Evolutionary conservation across 2,329 filamentous ascomycete genomes (phyloP), one percentile per base, ranked within the genome.

Genomic region (Calonectria hawksworthii): DNA sequence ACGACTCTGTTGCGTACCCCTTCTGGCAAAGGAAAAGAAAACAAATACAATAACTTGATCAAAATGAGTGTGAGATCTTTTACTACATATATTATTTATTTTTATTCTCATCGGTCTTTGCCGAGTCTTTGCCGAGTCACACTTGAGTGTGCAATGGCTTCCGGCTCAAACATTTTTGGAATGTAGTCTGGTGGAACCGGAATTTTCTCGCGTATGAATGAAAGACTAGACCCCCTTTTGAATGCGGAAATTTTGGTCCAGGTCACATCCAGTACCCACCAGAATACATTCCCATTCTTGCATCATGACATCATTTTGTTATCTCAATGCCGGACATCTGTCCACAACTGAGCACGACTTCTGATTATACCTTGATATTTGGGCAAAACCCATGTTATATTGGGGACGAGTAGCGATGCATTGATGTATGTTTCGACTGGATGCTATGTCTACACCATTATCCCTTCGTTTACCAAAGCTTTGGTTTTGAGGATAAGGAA

Each of bases 331-430:
- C n/a, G 18, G n/a, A 44, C n/a, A n/a, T 44, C 41, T 44, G 41
- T 44, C 41, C 41, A 44, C 41, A 44, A 9, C 18, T n/a, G 41
- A n/a, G 18, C 18, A 9, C 1, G 18, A n/a, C 16, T 3, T 44
- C 18, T 44, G 41, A 44, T 18, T 8, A 44, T 7, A n/a, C 7
- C 16, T 44, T 44, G 18, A 44, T 44, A 44, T 44, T 44, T 44
- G 41, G 41, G 18, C 21, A 18, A 3, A 6, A 16, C 41, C 41
- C 41, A n/a, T 0, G 7, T 5, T 9, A 18, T 16, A 44, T 1
- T 8, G n/a, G 7, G 6, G 18, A 9, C 7, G 4, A 8, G 18
- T 4, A 18, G 18, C 10, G n/a, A 1, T n/a, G 6, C 6, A n/a
- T 44, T 21, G 7, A 44, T 3, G 21, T n/a, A 9, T 44, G 18